Base-by-base conservation (phyloP, 495 filamentous ascomycete species). In the Podospora pseudopauciseta region DNA sequence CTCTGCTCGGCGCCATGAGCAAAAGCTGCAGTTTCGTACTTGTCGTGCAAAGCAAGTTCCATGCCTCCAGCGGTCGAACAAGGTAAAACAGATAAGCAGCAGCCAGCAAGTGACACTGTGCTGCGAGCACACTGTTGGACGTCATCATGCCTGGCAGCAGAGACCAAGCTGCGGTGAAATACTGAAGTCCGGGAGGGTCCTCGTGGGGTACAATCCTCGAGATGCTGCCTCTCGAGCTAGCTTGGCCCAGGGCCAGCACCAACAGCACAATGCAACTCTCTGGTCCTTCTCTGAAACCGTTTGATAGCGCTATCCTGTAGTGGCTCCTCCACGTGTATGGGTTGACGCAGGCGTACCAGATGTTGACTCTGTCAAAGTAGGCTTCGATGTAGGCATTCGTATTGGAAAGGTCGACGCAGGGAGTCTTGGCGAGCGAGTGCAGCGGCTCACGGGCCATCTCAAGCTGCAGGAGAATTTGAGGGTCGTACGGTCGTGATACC, bases 311-410 rank as follows among this genome's bases (percentile, higher is more conserved):
- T 6, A 83, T 88, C 20, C 85, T 82, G 75, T 93, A 93, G 76
- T 92, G 89, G 67, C 84, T 86, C n/a, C 84, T 82, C 91, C 91
- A 94, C 20, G 87, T 90, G 77, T 89, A 91, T 26, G 91, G 91
- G 76, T 92, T 93, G 64, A 94, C 90, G 76, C 89, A 91, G 39
- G 91, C 91, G 70, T 93, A 93, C 90, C 91, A 94, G 5, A 92
- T 84, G 73, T 93, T 93, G 66, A 92, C 91, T 27, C 88, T 84
- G 57, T 89, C 86, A 71, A 94, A 94, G 78, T 91, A 93, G 9
- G 91, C 86, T 73, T 88, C 86, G 62, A 91, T 87, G 77, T 92
- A 92, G 16, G 85, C 81, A 26, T 86, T 82, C n/a, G 89, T 89
- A 77, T 93, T 91, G 23, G 88, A 88, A 71, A 93, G 75, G 75